Conservation (phyloP, 129 eudicot genomes). For the Lactuca saligna region DNA sequence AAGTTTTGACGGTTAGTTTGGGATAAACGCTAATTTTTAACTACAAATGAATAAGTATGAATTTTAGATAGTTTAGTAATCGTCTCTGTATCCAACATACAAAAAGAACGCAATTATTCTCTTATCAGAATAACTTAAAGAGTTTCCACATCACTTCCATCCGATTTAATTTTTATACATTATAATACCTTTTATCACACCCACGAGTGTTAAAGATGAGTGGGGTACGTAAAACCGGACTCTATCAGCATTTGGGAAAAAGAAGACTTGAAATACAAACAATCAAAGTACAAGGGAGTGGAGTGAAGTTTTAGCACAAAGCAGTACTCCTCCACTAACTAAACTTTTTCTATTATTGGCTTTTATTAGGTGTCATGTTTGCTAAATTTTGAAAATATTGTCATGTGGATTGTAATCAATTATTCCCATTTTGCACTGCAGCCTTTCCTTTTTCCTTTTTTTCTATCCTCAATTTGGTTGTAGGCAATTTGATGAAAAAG, state of each 20-base stretch:
- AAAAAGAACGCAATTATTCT: too few relatives aligned
- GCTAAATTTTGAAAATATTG: conserved; percentile 2
- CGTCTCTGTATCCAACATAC: too few relatives aligned
- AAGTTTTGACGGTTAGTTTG: too few relatives aligned
- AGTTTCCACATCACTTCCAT: too few relatives aligned
- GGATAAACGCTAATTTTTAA: too few relatives aligned
- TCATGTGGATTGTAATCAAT: conserved; percentile 7
- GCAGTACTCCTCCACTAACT: conserved; percentile 29
- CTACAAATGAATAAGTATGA: too few relatives aligned
- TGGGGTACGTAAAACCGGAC: neutral
- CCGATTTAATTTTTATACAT: neutral
- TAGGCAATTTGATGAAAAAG: conserved; percentile 3
- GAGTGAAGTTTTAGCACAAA: conserved; percentile 2
- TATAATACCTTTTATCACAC: neutral
- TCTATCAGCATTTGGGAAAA: neutral
- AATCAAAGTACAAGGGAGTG: conserved; percentile 7
- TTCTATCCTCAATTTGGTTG: neutral
- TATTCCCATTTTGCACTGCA: conserved; percentile 15
- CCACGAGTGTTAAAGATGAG: neutral
- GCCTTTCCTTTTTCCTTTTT: neutral
- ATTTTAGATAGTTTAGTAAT: too few relatives aligned
- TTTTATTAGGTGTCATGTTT: conserved; percentile 18
- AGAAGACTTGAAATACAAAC: conserved; percentile 12
- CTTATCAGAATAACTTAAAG: too few relatives aligned
- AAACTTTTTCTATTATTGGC: conserved; percentile 21